Conservation (phyloP, 805 yeast genomes). For the Zygosaccharomyces lentus region DNA sequence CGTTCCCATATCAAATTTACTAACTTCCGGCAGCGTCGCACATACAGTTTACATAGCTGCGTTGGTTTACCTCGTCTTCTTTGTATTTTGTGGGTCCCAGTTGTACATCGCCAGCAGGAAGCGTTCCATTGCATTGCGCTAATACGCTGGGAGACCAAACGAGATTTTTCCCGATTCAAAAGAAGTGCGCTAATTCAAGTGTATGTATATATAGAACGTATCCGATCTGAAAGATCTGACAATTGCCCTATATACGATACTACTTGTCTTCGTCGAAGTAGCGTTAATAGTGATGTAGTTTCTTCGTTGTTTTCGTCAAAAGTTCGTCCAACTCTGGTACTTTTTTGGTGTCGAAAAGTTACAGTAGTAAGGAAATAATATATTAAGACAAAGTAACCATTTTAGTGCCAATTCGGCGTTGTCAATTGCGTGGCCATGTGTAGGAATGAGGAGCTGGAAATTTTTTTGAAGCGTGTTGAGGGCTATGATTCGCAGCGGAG, state of each 20-base stretch:
- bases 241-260: slow-evolving; percentile 2
- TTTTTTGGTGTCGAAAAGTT: not conserved
- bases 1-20: slow-evolving; percentile 3
- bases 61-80: slow-evolving; percentile 70
- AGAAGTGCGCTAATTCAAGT: not conserved
- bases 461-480: slow-evolving; percentile 29
- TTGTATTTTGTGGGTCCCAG: slow-evolving; percentile 88
- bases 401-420: not conserved
- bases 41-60: slow-evolving; percentile 88
- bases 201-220: not conserved
- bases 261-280: not conserved
- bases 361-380: not conserved
- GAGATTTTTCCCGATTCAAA: not conserved
- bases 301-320: not conserved
- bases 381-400: not conserved
- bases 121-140: slow-evolving; percentile 54
- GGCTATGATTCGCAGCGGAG: slow-evolving; percentile 19
- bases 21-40: slow-evolving; percentile 55
- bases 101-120: slow-evolving; percentile 60
- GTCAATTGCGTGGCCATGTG: not conserved
- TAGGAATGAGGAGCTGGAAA: slow-evolving; percentile 8
- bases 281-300: slow-evolving; percentile 5
- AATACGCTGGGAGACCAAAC: not conserved
- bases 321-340: slow-evolving; percentile 1
- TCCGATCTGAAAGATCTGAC: not conserved